Conservation (phyloP, 2,329 filamentous ascomycete genomes). For the Colletotrichum lentis region DNA sequence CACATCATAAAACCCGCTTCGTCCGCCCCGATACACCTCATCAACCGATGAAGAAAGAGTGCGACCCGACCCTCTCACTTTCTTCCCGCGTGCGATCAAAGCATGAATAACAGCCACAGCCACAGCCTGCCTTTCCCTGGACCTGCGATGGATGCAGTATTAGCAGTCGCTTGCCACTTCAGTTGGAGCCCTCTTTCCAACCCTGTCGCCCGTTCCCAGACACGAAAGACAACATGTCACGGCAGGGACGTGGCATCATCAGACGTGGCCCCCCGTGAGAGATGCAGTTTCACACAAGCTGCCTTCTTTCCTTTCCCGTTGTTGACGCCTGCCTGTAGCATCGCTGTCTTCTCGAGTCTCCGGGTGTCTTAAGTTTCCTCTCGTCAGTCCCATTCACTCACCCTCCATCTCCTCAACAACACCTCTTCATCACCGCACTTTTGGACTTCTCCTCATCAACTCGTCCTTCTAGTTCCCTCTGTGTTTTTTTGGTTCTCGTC, state of each 20-base stretch:
- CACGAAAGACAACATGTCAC: no score
- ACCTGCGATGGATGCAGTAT: not conserved
- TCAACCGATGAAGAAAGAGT: not conserved
- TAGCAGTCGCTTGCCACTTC: not conserved
- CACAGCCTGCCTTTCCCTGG: not conserved
- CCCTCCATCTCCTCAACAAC: not conserved
- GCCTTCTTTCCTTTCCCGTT: not conserved
- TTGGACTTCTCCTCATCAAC: slow-evolving; percentile 1
- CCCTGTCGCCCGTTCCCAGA: not conserved
- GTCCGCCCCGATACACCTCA: not conserved
- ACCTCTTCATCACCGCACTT: not conserved
- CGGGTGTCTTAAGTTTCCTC: no score
- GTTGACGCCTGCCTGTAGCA: not conserved
- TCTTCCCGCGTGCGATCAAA: no score
- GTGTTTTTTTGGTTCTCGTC: not conserved
- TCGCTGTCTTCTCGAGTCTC: no score
- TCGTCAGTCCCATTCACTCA: not conserved
- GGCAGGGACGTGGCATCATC: not conserved
- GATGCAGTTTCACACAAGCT: not conserved
- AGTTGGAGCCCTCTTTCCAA: not conserved
- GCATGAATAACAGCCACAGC: not conserved
- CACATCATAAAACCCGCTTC: not conserved
- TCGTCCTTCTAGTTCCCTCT: not conserved
- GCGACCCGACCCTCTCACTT: not conserved
- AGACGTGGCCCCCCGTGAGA: not conserved